Conservation (phyloP, 2,329 filamentous ascomycete species). For the Mariannaea sp. region DNA sequence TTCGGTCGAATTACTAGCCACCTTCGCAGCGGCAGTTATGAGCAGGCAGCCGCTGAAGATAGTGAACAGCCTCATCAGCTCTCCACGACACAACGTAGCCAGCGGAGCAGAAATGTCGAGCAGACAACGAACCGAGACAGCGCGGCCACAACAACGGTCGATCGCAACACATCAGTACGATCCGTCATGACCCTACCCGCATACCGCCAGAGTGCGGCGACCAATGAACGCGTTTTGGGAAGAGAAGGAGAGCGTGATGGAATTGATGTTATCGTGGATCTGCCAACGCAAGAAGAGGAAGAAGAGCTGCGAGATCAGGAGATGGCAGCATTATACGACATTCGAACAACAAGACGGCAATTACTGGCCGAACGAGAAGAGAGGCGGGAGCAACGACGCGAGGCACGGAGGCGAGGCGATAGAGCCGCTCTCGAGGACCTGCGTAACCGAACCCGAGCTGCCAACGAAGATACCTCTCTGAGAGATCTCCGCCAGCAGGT, state of each 20-base stretch:
- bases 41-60: slow-evolving; percentile 41
- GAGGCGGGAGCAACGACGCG: slow-evolving; percentile 68
- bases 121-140: slow-evolving; percentile 24
- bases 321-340: slow-evolving; percentile 92
- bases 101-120: slow-evolving; percentile 24
- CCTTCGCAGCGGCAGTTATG: slow-evolving; percentile 33
- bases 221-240: slow-evolving; percentile 81
- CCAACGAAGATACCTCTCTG: slow-evolving; percentile 55
- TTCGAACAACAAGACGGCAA: slow-evolving; percentile 75
- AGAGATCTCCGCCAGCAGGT: slow-evolving; percentile 62
- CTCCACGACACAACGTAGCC: slow-evolving; percentile 21
- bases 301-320: slow-evolving; percentile 81
- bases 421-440: slow-evolving; percentile 69
- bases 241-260: slow-evolving; percentile 90
- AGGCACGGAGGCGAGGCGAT: slow-evolving; percentile 76
- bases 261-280: slow-evolving; percentile 87
- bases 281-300: slow-evolving; percentile 79
- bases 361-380: slow-evolving; percentile 80
- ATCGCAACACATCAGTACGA: slow-evolving; percentile 83
- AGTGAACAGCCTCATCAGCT: slow-evolving; percentile 38
- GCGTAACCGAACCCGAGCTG: slow-evolving; percentile 58
- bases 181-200: slow-evolving; percentile 94
- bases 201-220: slow-evolving; percentile 74
- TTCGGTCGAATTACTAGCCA: slow-evolving; percentile 27
- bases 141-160: slow-evolving; percentile 55